Evolutionary conservation across 352 stramenopile genomes (phyloP).

Genomic region (Pythium dissimile): DNA sequence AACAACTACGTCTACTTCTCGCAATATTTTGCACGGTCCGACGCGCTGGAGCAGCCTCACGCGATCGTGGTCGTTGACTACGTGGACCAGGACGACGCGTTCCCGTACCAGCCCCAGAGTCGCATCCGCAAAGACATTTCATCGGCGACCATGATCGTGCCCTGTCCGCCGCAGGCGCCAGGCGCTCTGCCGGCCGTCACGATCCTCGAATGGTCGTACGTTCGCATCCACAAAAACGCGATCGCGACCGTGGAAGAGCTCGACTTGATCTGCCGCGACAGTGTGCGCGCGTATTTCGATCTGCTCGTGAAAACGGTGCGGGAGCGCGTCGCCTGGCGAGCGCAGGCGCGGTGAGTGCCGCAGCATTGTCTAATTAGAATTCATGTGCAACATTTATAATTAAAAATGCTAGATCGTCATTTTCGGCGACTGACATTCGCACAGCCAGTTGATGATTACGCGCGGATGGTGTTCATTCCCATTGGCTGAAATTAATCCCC

Average conservation of each 20-base stretch:
- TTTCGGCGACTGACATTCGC: too few relatives aligned
- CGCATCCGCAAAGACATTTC: constrained; percentile 10
- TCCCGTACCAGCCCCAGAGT: constrained; percentile 1
- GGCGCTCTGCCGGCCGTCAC: too few relatives aligned
- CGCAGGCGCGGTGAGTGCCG: background rate
- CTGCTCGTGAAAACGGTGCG: background rate
- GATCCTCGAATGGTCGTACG: background rate
- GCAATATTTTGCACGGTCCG: background rate
- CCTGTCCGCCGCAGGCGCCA: background rate
- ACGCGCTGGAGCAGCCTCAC: background rate
- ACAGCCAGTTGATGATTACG: too few relatives aligned
- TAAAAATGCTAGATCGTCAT: too few relatives aligned
- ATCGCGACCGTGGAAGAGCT: background rate
- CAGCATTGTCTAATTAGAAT: too few relatives aligned
- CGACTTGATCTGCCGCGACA: background rate
- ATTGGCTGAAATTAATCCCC: too few relatives aligned
- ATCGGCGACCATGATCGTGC: background rate
- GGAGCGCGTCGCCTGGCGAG: background rate
- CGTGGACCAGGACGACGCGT: constrained; percentile 17
- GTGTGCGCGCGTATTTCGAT: background rate
- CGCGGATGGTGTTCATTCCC: too few relatives aligned
- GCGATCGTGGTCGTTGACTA: constrained; percentile 3
- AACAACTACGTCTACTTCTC: constrained; percentile 4
- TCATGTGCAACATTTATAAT: too few relatives aligned
- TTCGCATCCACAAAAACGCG: background rate